Conservation (phyloP, 2,329 filamentous ascomycete species). For the Sporothrix sp. region DNA sequence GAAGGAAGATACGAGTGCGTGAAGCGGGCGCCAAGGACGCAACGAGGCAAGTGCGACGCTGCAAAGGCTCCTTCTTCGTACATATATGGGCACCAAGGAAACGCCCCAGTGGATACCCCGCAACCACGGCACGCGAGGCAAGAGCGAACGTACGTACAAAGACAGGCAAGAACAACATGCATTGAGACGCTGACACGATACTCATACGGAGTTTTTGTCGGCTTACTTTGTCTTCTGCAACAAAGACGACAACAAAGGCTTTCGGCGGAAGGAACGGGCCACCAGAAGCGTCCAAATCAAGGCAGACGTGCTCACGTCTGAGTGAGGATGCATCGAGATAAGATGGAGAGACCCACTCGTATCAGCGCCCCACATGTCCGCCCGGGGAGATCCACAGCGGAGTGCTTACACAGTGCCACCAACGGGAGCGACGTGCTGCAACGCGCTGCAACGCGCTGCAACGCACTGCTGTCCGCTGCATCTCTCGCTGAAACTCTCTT, state of each 20-base stretch:
- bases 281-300: too few species aligned
- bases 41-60: constrained; percentile 8
- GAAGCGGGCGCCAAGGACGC: constrained; percentile 4
- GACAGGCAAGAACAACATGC: background rate
- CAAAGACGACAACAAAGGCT: background rate
- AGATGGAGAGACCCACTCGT: background rate
- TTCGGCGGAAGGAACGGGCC: background rate
- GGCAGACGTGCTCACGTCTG: too few species aligned
- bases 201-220: background rate
- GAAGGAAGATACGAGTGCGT: background rate
- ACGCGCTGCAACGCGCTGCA: constrained; percentile 4
- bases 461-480: constrained; percentile 4
- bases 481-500: constrained; percentile 17
- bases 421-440: background rate
- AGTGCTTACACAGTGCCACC: background rate
- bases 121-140: background rate
- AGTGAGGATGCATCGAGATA: constrained; percentile 6
- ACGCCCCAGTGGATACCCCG: constrained; percentile 1
- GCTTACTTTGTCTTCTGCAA: background rate
- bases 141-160: background rate
- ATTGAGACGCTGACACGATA: too few species aligned
- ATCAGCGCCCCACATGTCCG: too few species aligned
- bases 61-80: constrained; percentile 9
- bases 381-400: background rate
- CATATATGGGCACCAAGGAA: background rate